Percentiles rank a stretch among this genome's conserved stretches.
Evolutionary conservation across 1,139 yeast genomes (phyloP).

Genomic region (Kodamaea anthophila): DNA sequence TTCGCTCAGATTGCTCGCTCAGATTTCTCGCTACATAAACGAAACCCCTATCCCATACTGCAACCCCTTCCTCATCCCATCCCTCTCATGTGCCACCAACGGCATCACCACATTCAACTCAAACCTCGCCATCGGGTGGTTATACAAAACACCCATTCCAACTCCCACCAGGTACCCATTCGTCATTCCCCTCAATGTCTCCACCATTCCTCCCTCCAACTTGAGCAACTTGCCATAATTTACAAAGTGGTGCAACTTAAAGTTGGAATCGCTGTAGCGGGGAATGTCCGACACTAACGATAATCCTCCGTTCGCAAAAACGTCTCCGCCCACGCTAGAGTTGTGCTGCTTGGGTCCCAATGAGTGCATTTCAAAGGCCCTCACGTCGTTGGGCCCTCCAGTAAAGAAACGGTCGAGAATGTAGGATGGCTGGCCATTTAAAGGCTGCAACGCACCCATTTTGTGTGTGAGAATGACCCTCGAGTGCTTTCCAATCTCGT

Average conservation of each 20-base stretch:
- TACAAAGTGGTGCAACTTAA: constrained; percentile 63
- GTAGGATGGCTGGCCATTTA: constrained; percentile 29
- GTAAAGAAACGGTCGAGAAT: constrained; percentile 56
- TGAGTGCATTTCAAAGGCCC: constrained; percentile 73
- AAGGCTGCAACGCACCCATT: constrained; percentile 46
- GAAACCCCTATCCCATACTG: constrained; percentile 92
- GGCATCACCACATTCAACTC: constrained; percentile 87
- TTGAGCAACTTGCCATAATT: constrained; percentile 69
- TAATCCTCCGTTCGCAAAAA: constrained; percentile 63
- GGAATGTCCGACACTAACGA: constrained; percentile 68
- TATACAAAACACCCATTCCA: constrained; percentile 75
- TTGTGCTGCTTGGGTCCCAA: constrained; percentile 74
- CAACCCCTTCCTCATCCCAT: constrained; percentile 72
- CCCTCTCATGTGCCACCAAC: constrained; percentile 55
- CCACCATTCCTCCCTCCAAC: constrained; percentile 18
- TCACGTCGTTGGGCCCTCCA: constrained; percentile 78
- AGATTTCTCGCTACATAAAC: constrained; percentile 44
- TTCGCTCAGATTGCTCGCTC: too few species aligned
- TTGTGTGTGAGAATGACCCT: constrained; percentile 37
- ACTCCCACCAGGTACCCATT: constrained; percentile 44
- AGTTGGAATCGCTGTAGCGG: constrained; percentile 49
- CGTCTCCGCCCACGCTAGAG: constrained; percentile 73
- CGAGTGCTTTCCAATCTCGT: constrained; percentile 9
- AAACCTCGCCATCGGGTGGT: constrained; percentile 86
- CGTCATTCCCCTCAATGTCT: constrained; percentile 21